These are phyloP conservation scores for Ascochyta rabiei DNA, from an alignment of 2,329 filamentous ascomycete species.

Conservation along the genomic window DNA sequence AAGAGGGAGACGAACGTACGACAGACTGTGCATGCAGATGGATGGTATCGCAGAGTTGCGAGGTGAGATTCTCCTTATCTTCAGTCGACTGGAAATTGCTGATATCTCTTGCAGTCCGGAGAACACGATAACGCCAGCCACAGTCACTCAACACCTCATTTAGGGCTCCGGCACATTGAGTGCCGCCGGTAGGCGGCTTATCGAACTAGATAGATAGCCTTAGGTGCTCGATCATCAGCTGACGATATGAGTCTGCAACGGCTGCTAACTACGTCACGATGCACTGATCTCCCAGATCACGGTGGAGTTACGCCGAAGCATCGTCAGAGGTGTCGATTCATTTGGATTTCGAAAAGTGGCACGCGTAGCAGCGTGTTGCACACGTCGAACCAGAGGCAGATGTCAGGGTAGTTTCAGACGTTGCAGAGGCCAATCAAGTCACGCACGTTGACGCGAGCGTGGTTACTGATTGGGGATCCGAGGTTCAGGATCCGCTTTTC, in stretches of 20 bases:
- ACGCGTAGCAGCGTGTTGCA: conserved; percentile 15
- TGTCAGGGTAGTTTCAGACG: conserved; percentile 9
- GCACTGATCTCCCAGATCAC: conserved; percentile 13
- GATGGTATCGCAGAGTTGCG: neutral
- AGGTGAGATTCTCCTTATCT: conserved; percentile 5
- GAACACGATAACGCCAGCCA: conserved; percentile 10
- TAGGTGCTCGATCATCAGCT: conserved; percentile 20
- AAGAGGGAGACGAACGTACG: conserved; percentile 4
- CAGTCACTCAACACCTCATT: conserved; percentile 3
- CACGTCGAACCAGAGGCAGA: conserved; percentile 8
- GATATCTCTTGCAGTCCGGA: conserved; percentile 1
- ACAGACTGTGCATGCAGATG: conserved; percentile 5
- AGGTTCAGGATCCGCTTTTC: conserved; percentile 9
- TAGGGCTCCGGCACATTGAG: conserved; percentile 1
- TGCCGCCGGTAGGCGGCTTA: conserved; percentile 5
- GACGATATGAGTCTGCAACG: conserved; percentile 7
- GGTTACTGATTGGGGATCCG: conserved; percentile 12
- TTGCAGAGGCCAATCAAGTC: conserved; percentile 13
- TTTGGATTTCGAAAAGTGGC: conserved; percentile 20
- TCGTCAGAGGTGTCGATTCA: conserved; percentile 12
- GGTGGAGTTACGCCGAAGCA: conserved; percentile 13
- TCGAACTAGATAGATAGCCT: conserved; percentile 13
- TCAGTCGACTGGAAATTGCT: conserved; percentile 5
- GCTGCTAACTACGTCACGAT: conserved; percentile 22
- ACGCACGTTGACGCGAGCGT: conserved; percentile 16